These are phyloP conservation scores for Marchantia polymorpha DNA, from an alignment of 225 moss, liverwort and hornwort species.

Conservation along the genomic window DNA sequence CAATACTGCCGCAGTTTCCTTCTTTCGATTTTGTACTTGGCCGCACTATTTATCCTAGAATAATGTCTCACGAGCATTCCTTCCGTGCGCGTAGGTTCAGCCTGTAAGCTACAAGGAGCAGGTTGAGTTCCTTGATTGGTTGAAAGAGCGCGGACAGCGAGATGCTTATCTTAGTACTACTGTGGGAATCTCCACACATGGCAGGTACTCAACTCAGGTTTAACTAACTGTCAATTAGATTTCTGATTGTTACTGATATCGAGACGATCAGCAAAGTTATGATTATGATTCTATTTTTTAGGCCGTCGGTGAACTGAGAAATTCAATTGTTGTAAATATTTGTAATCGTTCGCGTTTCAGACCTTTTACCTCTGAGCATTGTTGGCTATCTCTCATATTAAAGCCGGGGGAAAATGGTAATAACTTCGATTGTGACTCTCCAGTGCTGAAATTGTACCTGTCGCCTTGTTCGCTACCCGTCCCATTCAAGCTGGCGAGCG, in stretches of 20 bases:
- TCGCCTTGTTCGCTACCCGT: conserved; percentile 59
- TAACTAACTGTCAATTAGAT: not conserved
- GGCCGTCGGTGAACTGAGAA: not conserved
- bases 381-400: conserved; percentile 71
- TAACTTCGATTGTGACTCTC: too few species aligned
- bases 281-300: not conserved
- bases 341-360: not conserved
- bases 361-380: conserved; percentile 49
- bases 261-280: not conserved
- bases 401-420: conserved; percentile 49
- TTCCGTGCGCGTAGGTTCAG: conserved; percentile 28
- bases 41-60: too few species aligned
- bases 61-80: not conserved
- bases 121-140: conserved; percentile 75
- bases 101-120: conserved; percentile 58
- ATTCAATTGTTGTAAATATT: not conserved
- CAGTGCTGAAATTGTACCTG: not conserved
- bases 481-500: conserved; percentile 75
- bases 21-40: not conserved
- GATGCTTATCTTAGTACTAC: conserved; percentile 65
- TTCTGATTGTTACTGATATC: not conserved
- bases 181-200: conserved; percentile 79
- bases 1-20: too few species aligned
- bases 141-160: conserved; percentile 68
- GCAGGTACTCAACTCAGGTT: conserved; percentile 48